phyloP scores from a whole-genome alignment of 176 grass and related monocot genomes.

The Metroxylon sagu region DNA sequence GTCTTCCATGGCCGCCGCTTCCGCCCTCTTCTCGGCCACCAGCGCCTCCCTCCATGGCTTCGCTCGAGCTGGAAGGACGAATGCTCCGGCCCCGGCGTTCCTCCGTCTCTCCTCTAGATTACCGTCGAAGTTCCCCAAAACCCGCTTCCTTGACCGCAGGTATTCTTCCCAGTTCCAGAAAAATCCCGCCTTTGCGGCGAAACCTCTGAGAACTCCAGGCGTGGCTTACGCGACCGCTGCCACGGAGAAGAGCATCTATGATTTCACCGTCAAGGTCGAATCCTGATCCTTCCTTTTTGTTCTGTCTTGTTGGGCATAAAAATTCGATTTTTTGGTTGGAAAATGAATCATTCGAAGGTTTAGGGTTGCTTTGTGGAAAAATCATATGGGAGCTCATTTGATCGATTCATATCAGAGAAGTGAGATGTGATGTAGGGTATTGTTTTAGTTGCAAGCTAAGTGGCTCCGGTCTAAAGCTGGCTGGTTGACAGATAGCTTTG shows the following conservation, averaged over 20 bases:
- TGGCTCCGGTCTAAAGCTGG: too few species aligned
- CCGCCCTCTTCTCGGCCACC: slow-evolving; percentile 16
- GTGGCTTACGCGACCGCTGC: slow-evolving; percentile 71
- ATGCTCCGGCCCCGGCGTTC: slow-evolving; percentile 11
- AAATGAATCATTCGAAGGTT: background rate
- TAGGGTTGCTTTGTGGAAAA: too few species aligned
- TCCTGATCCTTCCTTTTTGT: background rate
- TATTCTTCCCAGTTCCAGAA: background rate
- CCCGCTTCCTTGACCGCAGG: background rate
- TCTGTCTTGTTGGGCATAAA: background rate
- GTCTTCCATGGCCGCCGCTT: slow-evolving; percentile 18
- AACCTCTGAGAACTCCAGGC: slow-evolving; percentile 30
- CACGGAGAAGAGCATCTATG: slow-evolving; percentile 73
- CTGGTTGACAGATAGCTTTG: too few species aligned
- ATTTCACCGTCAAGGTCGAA: slow-evolving; percentile 70
- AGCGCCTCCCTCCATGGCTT: background rate
- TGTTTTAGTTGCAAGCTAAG: too few species aligned
- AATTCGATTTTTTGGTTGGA: background rate
- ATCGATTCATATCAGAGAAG: too few species aligned
- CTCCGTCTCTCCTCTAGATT: slow-evolving; percentile 14
- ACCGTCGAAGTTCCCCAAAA: background rate
- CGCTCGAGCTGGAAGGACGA: background rate
- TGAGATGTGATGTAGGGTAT: too few species aligned
- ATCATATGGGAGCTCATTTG: too few species aligned
- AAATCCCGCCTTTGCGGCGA: slow-evolving; percentile 6